phyloP scores from a whole-genome alignment of 495 filamentous ascomycete genomes.

The Penicillium mononematosum region DNA sequence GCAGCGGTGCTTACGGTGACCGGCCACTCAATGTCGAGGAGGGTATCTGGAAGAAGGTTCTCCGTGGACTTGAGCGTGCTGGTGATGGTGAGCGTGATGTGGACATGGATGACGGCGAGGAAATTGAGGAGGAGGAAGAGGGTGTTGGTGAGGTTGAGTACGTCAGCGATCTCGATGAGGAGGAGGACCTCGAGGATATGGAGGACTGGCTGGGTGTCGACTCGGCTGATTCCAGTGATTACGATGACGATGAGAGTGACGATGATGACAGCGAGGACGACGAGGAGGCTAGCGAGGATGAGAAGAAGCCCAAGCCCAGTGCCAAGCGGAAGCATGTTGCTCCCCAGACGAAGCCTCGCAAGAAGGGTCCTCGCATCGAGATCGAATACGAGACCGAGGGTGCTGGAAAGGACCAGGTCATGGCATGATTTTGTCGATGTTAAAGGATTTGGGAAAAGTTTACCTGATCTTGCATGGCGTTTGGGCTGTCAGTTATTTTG shows the following conservation, averaged over 20 bases:
- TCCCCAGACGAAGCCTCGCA: conserved; percentile 59
- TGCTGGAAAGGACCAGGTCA: conserved; percentile 45
- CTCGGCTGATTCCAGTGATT: conserved; percentile 55
- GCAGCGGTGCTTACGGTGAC: conserved; percentile 93
- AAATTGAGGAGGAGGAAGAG: conserved; percentile 66
- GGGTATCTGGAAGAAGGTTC: conserved; percentile 94
- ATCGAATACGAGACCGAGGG: conserved; percentile 71
- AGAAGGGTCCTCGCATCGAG: conserved; percentile 65
- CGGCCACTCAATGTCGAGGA: conserved; percentile 92
- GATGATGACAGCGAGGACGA: conserved; percentile 53
- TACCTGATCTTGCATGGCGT: conserved; percentile 43
- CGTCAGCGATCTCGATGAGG: conserved; percentile 69
- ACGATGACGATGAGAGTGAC: conserved; percentile 50
- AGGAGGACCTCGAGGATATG: conserved; percentile 66
- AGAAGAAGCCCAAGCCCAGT: conserved; percentile 54
- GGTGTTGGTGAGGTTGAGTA: conserved; percentile 83
- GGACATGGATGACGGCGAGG: conserved; percentile 87
- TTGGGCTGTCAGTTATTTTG: conserved; percentile 25
- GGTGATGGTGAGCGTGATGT: conserved; percentile 83
- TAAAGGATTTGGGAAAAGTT: conserved; percentile 29
- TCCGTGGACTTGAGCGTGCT: conserved; percentile 80
- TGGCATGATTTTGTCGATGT: conserved; percentile 36
- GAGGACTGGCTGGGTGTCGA: conserved; percentile 70
- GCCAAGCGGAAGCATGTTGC: conserved; percentile 68
- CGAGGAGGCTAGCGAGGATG: conserved; percentile 29